Evolutionary conservation across 148 eudicot genomes (phyloP), one percentile per base, ranked within the genome.

Genomic region (Heliamphora exappendiculata): DNA sequence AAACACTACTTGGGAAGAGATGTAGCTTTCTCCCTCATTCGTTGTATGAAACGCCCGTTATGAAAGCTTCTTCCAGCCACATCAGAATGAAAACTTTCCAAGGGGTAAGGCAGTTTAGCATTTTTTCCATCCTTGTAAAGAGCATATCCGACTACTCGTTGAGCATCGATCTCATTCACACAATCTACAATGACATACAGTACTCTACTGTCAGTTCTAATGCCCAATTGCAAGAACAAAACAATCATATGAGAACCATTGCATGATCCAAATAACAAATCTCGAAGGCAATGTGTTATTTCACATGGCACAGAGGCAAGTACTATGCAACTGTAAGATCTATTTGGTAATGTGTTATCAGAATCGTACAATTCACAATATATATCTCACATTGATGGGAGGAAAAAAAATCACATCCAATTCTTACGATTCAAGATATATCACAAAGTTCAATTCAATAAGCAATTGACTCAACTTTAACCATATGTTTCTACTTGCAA

Each of bases 41-140:
- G 84, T 31, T 88, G 93, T 45, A 91, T 85, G 70, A 91, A 91
- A n/a, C 97, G 88, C 36, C 97, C 97, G 70, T 91, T 86, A 83
- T 91, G 97, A 78, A 91, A 91, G 79, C 93, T 88, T 82, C 89
- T 80, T 29, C 97, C 97, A n/a, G 93, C 83, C 14, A 89, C 88
- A 76, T 91, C 91, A 29, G 86, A 75, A 76, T 70, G 66, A 63
- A 83, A 89, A 29, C 84, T 75, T 67, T 89, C 87, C 82, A 89
- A 76, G 73, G 97, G 97, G 72, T 89, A 91, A 45, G 93, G 82
- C 53, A 91, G 76, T 64, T 34, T 91, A 22, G 87, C 82, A 31
- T 83, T 59, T 80, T 78, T 88, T 22, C 93, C 93, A 34, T 91
- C 91, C 81, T 86, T 91, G 70, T 85, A 91, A n/a, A 91, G 64